phyloP scores from a whole-genome alignment of 2,329 filamentous ascomycete species.

The Aspergillaceae sp. region DNA sequence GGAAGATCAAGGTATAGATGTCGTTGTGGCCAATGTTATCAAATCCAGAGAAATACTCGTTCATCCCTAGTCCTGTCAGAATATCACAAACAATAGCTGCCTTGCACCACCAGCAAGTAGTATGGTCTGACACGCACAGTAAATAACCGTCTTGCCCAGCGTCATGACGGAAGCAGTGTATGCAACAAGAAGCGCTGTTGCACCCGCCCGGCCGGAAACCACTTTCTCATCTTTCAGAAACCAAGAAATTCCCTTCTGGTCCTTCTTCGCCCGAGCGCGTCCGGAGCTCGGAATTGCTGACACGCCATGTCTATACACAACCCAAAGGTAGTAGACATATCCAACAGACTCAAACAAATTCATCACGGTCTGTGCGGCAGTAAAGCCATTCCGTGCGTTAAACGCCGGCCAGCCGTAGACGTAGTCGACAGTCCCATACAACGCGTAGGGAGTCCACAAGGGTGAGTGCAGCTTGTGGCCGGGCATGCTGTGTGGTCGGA shows the following conservation, averaged over 20 bases:
- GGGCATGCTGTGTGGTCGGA: conserved; percentile 73
- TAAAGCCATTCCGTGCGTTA: conserved; percentile 62
- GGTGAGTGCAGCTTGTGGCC: conserved; percentile 64
- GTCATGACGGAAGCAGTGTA: conserved; percentile 56
- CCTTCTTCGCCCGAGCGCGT: conserved; percentile 17
- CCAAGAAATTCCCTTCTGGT: conserved; percentile 30
- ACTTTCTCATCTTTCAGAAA: conserved; percentile 43
- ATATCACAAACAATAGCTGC: conserved; percentile 57
- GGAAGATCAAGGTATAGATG: conserved; percentile 41
- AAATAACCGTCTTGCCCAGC: conserved; percentile 58
- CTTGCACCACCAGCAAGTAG: conserved; percentile 39
- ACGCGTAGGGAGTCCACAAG: conserved; percentile 66
- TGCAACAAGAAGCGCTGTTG: conserved; percentile 49
- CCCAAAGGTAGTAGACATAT: conserved; percentile 55
- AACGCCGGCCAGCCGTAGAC: conserved; percentile 72
- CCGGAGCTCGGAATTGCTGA: conserved; percentile 16
- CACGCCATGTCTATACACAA: conserved; percentile 40
- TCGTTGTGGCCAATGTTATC: conserved; percentile 56
- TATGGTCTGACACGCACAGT: conserved; percentile 43
- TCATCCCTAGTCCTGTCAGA: conserved; percentile 38
- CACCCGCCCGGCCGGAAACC: conserved; percentile 45
- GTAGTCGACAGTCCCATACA: conserved; percentile 72
- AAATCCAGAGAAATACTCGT: conserved; percentile 54
- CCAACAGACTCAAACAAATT: conserved; percentile 61
- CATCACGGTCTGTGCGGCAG: conserved; percentile 60